Evolutionary conservation across 495 filamentous ascomycete genomes (phyloP).

Genomic region (Tetracladium setigerum): DNA sequence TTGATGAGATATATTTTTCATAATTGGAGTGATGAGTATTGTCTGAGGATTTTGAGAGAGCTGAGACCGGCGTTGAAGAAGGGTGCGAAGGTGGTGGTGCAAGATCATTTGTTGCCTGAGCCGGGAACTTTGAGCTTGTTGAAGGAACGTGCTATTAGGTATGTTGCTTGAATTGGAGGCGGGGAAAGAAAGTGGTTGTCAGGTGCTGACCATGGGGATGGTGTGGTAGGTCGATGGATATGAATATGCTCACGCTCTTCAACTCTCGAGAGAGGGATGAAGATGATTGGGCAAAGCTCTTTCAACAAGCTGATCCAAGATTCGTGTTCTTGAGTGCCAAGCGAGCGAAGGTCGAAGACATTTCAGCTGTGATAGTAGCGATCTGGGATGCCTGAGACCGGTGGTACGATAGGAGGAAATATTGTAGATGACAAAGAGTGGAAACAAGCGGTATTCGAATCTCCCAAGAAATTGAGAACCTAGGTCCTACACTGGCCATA

Average conservation of each 20-base stretch:
- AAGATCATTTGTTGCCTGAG: slow-evolving; percentile 34
- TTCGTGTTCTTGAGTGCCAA: neutral
- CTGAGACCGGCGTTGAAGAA: slow-evolving; percentile 33
- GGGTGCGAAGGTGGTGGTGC: slow-evolving; percentile 32
- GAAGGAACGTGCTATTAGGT: slow-evolving; percentile 16
- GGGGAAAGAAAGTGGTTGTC: too few relatives aligned
- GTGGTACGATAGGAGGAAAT: too few relatives aligned
- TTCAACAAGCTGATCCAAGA: slow-evolving; percentile 10
- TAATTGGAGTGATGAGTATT: slow-evolving; percentile 38
- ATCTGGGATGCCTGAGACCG: neutral
- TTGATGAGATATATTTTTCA: slow-evolving; percentile 46
- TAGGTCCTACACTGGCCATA: too few relatives aligned
- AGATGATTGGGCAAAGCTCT: slow-evolving; percentile 23
- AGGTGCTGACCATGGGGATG: neutral
- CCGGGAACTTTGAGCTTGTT: slow-evolving; percentile 13
- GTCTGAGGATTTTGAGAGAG: slow-evolving; percentile 33
- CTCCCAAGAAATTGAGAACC: too few relatives aligned
- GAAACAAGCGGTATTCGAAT: too few relatives aligned
- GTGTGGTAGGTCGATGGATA: slow-evolving; percentile 19
- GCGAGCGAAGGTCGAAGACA: neutral
- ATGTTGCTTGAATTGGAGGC: neutral
- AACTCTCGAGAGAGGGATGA: slow-evolving; percentile 24
- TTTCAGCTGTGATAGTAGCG: neutral
- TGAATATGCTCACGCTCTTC: slow-evolving; percentile 24
- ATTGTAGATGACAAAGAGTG: too few relatives aligned